Evolutionary conservation across 768 basidiomycete species (phyloP).

Genomic region (Crassisporium funariophilum): DNA sequence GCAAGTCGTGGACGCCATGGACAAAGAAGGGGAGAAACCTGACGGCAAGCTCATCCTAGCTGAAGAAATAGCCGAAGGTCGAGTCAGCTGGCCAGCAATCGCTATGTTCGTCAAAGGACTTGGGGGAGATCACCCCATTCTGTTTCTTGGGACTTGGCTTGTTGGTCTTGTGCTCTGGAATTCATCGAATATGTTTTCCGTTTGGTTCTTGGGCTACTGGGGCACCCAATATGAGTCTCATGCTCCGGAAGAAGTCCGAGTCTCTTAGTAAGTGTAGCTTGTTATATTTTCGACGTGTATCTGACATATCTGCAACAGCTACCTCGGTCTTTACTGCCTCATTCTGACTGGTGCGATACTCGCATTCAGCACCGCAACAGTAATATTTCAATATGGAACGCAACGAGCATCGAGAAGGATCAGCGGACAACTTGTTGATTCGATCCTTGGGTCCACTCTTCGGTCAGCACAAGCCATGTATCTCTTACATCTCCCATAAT

Average conservation of each 20-base stretch:
- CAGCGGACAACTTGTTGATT: constrained; percentile 51
- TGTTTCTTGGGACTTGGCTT: constrained; percentile 36
- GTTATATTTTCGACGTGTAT: neutral
- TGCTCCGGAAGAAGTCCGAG: constrained; percentile 33
- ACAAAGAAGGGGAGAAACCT: constrained; percentile 22
- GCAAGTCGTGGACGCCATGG: constrained; percentile 27
- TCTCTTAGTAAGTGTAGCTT: constrained; percentile 34
- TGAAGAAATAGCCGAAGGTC: constrained; percentile 58
- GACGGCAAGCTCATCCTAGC: constrained; percentile 49
- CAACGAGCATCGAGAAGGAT: constrained; percentile 57
- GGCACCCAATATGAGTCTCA: constrained; percentile 44
- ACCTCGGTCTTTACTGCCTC: constrained; percentile 34
- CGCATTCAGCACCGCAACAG: constrained; percentile 34
- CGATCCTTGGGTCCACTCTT: constrained; percentile 61
- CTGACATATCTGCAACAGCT: constrained; percentile 33
- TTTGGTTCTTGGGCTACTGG: constrained; percentile 51
- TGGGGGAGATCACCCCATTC: constrained; percentile 34
- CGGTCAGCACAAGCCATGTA: constrained; percentile 47
- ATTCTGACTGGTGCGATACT: constrained; percentile 15
- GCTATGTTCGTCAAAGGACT: constrained; percentile 40
- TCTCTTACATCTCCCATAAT: no score
- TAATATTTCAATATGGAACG: constrained; percentile 47
- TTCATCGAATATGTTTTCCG: constrained; percentile 30
- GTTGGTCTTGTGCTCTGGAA: constrained; percentile 29
- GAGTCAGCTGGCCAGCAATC: constrained; percentile 30